Base-by-base conservation (phyloP, 73 alveolate species). In the Paramecium octaurelia region DNA sequence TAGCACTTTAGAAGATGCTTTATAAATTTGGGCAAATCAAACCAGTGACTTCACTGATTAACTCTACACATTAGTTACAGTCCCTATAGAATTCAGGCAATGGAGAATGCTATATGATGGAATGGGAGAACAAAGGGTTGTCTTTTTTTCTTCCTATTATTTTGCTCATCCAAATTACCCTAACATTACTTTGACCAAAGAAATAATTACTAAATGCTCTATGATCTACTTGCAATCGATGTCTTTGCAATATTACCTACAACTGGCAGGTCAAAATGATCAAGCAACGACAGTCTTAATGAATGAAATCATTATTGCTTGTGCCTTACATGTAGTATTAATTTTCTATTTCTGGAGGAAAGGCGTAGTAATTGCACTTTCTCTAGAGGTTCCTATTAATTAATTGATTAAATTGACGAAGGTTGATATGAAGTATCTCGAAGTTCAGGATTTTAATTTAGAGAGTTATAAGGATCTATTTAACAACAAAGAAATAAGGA, bases 341-440 rank as follows among this genome's bases (percentile, higher is more conserved):
- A n/a, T 73, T 2, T 73, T 73, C 3, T 73, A 73, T 73, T 16
- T 40, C 18, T 73, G 87, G 87, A 73, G 87, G 16, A 73, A 73
- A 73, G 59, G 87, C n/a, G 87, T 73, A 12, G 87, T 73, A 1
- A 73, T 73, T 5, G 87, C 87, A 73, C 46, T 73, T 20, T 73
- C 87, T n/a, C 14, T 73, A 9, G 87, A 73, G 2, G 87, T 20
- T 12, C 87, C 87, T 16, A 36, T 73, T 36, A 73, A 73, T 36
- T 12, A 73, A 73, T 36, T 73, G 40, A 73, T 73, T 14, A 73
- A 73, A 12, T 20, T 73, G 14, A 8, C 21, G 8, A 73, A 20
- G 40, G 87, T 73, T 16, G 87, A 73, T 73, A 73, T 73, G 87
- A 73, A 36, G n/a, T 73, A 73, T 73, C 24, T 73, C 4, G 87